A percentile compares a stretch with the other conserved stretches of the same genome.
phyloP scores from a whole-genome alignment of 2,329 filamentous ascomycete species.

The Arthrinium phaeospermum region DNA sequence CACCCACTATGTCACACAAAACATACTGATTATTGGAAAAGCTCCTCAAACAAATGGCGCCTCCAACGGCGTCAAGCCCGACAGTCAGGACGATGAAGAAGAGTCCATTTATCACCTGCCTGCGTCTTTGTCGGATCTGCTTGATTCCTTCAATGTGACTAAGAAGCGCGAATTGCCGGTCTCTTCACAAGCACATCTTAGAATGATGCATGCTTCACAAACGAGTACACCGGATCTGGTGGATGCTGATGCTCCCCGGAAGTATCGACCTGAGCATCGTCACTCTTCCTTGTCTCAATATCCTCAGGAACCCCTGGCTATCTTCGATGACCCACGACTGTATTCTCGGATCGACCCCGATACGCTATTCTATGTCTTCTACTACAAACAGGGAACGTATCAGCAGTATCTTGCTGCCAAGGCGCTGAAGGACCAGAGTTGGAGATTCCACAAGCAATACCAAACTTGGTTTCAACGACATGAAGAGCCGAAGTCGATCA shows the following conservation, averaged over 20 bases:
- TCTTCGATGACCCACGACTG: constrained; percentile 88
- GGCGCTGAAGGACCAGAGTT: constrained; percentile 97
- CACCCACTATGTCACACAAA: constrained; percentile 27
- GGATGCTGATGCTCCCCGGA: constrained; percentile 82
- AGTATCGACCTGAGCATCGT: constrained; percentile 83
- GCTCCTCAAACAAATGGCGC: constrained; percentile 56
- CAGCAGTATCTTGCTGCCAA: constrained; percentile 96
- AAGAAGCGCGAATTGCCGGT: constrained; percentile 70
- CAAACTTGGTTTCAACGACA: constrained; percentile 99
- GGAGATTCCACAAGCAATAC: constrained; percentile 99
- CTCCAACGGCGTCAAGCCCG: constrained; percentile 56
- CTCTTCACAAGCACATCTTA: constrained; percentile 69
- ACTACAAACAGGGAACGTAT: constrained; percentile 95
- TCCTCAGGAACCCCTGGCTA: constrained; percentile 87
- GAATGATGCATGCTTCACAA: constrained; percentile 78
- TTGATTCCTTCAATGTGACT: constrained; percentile 87
- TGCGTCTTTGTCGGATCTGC: constrained; percentile 83
- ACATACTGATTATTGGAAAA: constrained; percentile 30
- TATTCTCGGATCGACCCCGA: constrained; percentile 93
- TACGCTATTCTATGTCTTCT: constrained; percentile 97
- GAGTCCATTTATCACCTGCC: constrained; percentile 93
- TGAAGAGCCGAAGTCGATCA: constrained; percentile 98
- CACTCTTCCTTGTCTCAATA: constrained; percentile 81
- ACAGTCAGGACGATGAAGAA: constrained; percentile 50
- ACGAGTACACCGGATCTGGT: constrained; percentile 72